These are phyloP conservation scores for Penicillium paradoxum DNA, from an alignment of 495 filamentous ascomycete species.

Conservation along the genomic window DNA sequence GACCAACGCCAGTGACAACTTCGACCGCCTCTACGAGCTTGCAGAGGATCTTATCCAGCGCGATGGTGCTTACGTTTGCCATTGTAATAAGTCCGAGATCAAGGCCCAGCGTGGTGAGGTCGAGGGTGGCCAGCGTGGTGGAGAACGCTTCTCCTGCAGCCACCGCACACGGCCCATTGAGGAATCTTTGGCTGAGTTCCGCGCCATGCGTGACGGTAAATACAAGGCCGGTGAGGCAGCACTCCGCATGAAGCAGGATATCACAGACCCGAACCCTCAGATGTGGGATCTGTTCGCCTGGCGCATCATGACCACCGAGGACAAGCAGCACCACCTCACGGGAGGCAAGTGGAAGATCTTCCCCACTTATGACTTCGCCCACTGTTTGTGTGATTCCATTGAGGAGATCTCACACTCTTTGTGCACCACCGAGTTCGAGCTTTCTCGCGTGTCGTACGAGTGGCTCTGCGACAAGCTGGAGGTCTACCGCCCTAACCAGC, in stretches of 20 bases:
- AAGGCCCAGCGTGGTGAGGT: constrained; percentile 80
- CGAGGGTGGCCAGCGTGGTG: constrained; percentile 60
- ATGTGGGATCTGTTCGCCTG: constrained; percentile 73
- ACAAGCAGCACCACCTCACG: constrained; percentile 64
- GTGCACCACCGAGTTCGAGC: constrained; percentile 82
- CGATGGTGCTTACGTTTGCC: constrained; percentile 75
- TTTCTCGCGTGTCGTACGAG: constrained; percentile 74
- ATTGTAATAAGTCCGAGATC: constrained; percentile 66
- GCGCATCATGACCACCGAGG: constrained; percentile 54
- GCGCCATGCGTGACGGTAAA: constrained; percentile 85
- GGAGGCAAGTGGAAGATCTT: constrained; percentile 76
- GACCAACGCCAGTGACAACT: constrained; percentile 80
- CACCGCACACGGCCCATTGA: constrained; percentile 72
- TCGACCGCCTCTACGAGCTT: constrained; percentile 78
- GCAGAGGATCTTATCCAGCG: constrained; percentile 77
- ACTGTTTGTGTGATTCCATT: constrained; percentile 83
- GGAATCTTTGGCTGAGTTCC: constrained; percentile 75
- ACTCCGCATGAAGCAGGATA: constrained; percentile 80
- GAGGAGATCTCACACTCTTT: constrained; percentile 85
- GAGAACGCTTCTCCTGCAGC: constrained; percentile 67
- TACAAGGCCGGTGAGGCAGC: constrained; percentile 85
- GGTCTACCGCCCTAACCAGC: constrained; percentile 81
- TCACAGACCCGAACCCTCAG: constrained; percentile 58
- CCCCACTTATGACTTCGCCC: constrained; percentile 88
- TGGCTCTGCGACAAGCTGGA: constrained; percentile 76